Base-by-base conservation (phyloP, 805 yeast genomes). In the Candida rishiriensis region DNA sequence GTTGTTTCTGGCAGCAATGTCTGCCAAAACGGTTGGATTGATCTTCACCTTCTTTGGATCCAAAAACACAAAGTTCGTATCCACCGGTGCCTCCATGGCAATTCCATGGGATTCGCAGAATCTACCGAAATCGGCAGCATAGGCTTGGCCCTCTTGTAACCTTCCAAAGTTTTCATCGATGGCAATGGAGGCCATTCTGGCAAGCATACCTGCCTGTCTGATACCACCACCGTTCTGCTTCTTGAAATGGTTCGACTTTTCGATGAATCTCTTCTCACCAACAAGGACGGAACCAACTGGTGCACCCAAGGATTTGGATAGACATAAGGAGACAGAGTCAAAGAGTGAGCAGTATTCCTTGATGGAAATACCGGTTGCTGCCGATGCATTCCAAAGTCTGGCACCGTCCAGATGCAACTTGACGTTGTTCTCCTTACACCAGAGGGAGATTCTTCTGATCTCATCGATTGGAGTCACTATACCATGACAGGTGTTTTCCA, bases 191-290 rank as follows among this genome's bases (percentile, higher is more conserved):
- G 95, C 97, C 86, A 90, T 89, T 43, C 78, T 72, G 6, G 91
- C 71, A 56, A 90, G 72, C 65, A 87, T 67, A 44, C 97, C 97
- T 33, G 85, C 73, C 68, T 90, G 97, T 61, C 97, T 76, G 40
- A 90, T 79, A 51, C 97, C 97, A 54, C 97, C 97, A 60, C 97
- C 97, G 52, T 79, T 78, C 68, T 90, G 97, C 59, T 90, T 90
- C 54, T 86, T 84, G 70, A 89, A 85, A 66, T 89, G 95, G 61
- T 81, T 83, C 35, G 93, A 88, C 57, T 79, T 81, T 54, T 71
- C 67, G 49, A 88, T 82, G 54, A 81, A 73, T 40, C 69, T 66
- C 34, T 61, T 57, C 38, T 70, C 66, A 34, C 96, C 93, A 34
- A 88, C 96, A 36, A 90, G 71, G 5, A 89, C 79, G 13, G 95